Base-by-base conservation (phyloP, 1,284 basidiomycete genomes). In the Ceratobasidium sp. region DNA sequence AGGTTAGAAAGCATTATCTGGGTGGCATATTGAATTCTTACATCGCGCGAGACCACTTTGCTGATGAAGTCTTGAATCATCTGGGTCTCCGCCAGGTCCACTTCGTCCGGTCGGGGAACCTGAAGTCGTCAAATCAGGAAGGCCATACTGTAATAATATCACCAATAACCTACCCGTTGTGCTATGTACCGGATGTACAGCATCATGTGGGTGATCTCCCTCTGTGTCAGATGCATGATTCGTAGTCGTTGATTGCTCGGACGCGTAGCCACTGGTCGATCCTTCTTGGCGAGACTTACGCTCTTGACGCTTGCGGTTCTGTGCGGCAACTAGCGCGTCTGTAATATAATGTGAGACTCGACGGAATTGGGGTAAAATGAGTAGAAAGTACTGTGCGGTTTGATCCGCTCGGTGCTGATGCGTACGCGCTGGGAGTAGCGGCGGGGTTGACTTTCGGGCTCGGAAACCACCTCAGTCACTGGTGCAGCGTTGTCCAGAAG, bases 391-490 rank as follows among this genome's bases (percentile, higher is more conserved):
- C 60, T 38, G 18, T 38, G 60, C 3, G 30, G 60, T 0, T 0
- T 12, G 60, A 38, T 38, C 38, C n/a, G 41, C 20, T 33, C 14
- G 14, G 60, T 41, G 33, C 35, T 33, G 30, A 41, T 41, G 20
- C 60, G 60, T 16, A n/a, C 35, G 20, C 60, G 60, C 5, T 62
- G 60, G 10, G 60, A 62, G 60, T 44, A 62, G 60, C 35, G 60
- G 60, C 35, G 60, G 20, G 60, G 41, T n/a, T 6, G 12, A 3
- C 8, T 8, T 2, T 44, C 60, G 18, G 60, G 60, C 35, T 59
- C 27, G 3, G 60, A n/a, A 41, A 44, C 20, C 20, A 12, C 20
- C 1, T 7, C 35, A 7, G 5, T 18, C 10, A 7, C 12, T 41
- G 60, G 35, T n/a, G 30, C 16, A 8, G 16, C 20, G 35, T 62